Evolutionary conservation across 306 rosid species (phyloP), one percentile per base, ranked within the genome.

Genomic region (Carpinus viminea): DNA sequence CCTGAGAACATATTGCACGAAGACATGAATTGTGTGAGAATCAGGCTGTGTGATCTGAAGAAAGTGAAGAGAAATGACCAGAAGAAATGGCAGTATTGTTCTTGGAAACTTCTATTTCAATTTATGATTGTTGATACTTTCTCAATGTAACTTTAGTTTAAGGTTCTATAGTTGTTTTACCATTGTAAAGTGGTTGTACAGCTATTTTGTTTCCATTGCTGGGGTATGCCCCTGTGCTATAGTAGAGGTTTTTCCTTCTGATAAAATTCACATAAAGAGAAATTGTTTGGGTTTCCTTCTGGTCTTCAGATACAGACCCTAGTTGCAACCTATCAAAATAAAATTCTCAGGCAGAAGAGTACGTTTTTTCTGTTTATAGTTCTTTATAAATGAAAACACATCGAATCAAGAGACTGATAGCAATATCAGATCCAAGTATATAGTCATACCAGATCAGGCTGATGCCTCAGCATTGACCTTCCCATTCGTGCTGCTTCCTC

Each of bases 401-500:
- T 41, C 1, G 45, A 41, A 41, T 41, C 45, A 6, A 41, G 45
- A 41, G 45, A 41, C 45, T 41, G 1, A 41, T 8, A 31, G 21
- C 24, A 66, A 65, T 68, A 26, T 3, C 15, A 78, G 71, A 50
- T 53, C 73, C 17, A 76, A 61, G 31, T 43, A 21, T 11, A 56
- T 12, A 31, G 73, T n/a, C 38, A 76, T 88, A 95, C 97, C 92
- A 92, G 86, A 81, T 86, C 73, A 52, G 93, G 93, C 34, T 28
- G 91, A 74, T 80, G 83, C 88, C 86, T 91, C 90, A 91, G 98
- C 88, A 86, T 88, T 83, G 89, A 90, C 86, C 98, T 88, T 84
- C 93, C 97, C 55, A 86, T 80, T 56, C 86, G 86, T 50, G 98
- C 93, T 51, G 97, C 98, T 82, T 95, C 98, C 84, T 95, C 98